Base-by-base conservation (phyloP, 257 asterid species). In the Anisodus acutangulus region DNA sequence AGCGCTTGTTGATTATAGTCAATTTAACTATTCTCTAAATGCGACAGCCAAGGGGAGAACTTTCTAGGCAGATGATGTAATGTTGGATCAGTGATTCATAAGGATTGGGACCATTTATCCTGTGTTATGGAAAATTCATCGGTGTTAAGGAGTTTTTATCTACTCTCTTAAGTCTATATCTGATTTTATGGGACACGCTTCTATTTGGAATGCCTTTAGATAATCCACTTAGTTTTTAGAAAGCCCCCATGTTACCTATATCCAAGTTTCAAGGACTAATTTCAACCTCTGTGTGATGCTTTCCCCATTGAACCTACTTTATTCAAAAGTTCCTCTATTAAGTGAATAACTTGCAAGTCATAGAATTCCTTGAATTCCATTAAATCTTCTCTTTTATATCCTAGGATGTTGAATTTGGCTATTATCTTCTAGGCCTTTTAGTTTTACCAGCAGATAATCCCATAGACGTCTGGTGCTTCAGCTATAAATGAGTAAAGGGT, bases 331-430 rank as follows among this genome's bases (percentile, higher is more conserved):
- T 72, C 39, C 41, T 72, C 5, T 45, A 72, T 72, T n/a, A 72
- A n/a, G 80, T 72, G 80, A 72, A 72, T 72, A 45, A 72, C 11
- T 47, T 72, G 43, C 59, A 47, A 47, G 60, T 47, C 80, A 47
- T 47, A 10, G 10, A 47, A 72, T 22, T 72, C 41, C 59, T 19
- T 72, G 80, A 47, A 47, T 74, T 74, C 19, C 19, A 13, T 72
- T 47, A 74, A 74, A 74, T 19, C 60, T 74, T 74, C 19, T 74
- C 80, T 6, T 12, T 19, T 72, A 72, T 47, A 72, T 72, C 43
- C 60, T 19, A 19, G 11, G 60, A 74, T 74, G 43, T 66, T 74
- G 19, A 74, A 49, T 19, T 47, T 74, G 60, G 41, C 2, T 74
- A 11, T 74, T 49, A 51, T 49, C 39, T 74, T 74, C 41, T 19